Base-by-base conservation (phyloP, 2,329 filamentous ascomycete species). In the Alternaria consortialis region DNA sequence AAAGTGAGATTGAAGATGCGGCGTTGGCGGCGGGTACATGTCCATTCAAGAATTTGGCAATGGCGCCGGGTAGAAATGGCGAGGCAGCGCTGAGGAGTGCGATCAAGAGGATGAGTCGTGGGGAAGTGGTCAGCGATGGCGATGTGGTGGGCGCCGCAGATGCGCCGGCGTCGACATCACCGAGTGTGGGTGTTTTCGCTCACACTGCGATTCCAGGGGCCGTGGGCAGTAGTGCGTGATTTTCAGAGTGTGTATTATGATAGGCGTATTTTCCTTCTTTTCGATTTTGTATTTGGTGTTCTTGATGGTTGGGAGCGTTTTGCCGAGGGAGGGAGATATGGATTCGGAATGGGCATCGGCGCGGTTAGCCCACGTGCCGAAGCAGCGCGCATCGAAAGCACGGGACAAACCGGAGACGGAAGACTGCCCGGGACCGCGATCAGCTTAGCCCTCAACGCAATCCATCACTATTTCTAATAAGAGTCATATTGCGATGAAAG, bases 1-100 rank as follows among this genome's bases (percentile, higher is more conserved):
- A 72, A 51, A 69, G 67, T 23, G 73, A 75, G 50, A 69, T 72
- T 57, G 73, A 74, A 48, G 71, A 71, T 20, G 61, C 67, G 2
- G 66, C 65, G 7, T 59, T 65, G 57, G 58, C 65, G 42, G 56
- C 64, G 23, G 72, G 72, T 2, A 59, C 65, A 4, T 77, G 74
- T 67, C 74, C 74, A 20, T 76, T 77, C 57, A 75, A 74, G 58
- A 70, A 72, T 47, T 34, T 76, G 55, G 64, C 68, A 20, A 65
- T 62, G 44, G 46, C 27, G 58, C 57, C 53, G 31, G 54, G 12
- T 23, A 11, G 37, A 3, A 53, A 51, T 32, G 50, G 54, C 5
- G 50, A 42, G 11, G 42, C 37, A n/a, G 55, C 62, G 27, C 46
- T 65, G 34, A 39, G 25, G 25, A 50, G 11, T 40, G 62, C 37